Evolutionary conservation across 2,329 filamentous ascomycete genomes (phyloP), one percentile per base, ranked within the genome.

Genomic region (Ophiostoma angusticollis): DNA sequence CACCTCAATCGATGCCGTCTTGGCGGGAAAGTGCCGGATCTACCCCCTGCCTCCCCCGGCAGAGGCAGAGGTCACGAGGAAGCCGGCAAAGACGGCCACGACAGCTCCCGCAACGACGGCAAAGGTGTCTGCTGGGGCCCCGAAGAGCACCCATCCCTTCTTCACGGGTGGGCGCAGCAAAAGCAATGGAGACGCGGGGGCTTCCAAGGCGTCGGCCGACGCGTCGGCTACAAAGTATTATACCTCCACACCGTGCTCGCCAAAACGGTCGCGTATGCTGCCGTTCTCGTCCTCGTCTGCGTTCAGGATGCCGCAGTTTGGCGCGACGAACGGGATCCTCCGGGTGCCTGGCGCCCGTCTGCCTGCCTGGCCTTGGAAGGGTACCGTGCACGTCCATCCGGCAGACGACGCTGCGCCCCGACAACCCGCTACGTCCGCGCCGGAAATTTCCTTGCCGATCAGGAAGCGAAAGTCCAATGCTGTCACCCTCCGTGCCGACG

Each of bases 291-390:
- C 50, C 0, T 43, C 57, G 4, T 55, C 50, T 12, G 58, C 56
- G 18, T 35, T 41, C 5, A 24, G 33, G 16, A 42, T 59, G 13
- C 59, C 64, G 0, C 58, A 61, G 11, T 67, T 70, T 43, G 65
- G 69, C 3, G 50, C 56, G 19, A 67, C 58, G 39, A 61, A 62
- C 5, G 50, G 55, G 3, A 63, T 61, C 0, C 51, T 74, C 5
- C 84, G 74, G 50, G 65, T 80, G n/a, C 74, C 78, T 0, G 82
- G 80, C 3, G 67, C 78, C 8, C 62, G 65, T 45, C 67, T 82
- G 39, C 72, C 83, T 4, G 64, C 74, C n/a, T 91, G 83, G 79
- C 84, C 84, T 27, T 69, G 72, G 35, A 66, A 68, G 45, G 79
- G 65, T 6, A 74, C 74, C 53, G 59, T 67, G 1, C 81, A 85